These are phyloP conservation scores for Gliomastix tumulicola DNA, from an alignment of 2,329 filamentous ascomycete genomes.

Conservation along the genomic window DNA sequence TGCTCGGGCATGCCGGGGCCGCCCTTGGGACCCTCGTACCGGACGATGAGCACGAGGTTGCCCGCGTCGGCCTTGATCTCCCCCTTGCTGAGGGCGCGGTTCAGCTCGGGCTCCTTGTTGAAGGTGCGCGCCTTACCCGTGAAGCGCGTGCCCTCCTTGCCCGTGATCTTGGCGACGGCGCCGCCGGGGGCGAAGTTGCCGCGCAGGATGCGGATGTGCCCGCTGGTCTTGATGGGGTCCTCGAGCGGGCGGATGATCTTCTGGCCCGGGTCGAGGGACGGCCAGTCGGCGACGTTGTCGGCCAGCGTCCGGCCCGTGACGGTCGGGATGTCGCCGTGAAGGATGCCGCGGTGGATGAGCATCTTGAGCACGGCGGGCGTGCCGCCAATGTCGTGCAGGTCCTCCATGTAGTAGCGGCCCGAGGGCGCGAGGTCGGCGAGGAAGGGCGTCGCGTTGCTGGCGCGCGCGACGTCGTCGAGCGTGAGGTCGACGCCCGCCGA, in stretches of 20 bases:
- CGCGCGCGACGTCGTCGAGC: constrained; percentile 75
- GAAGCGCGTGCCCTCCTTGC: constrained; percentile 84
- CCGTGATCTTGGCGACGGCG: constrained; percentile 92
- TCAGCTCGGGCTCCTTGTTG: constrained; percentile 75
- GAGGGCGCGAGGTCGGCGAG: constrained; percentile 80
- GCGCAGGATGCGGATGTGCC: constrained; percentile 81
- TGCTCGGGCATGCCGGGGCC: constrained; percentile 95
- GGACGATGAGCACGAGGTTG: constrained; percentile 83
- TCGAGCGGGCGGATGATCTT: constrained; percentile 78
- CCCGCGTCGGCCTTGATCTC: constrained; percentile 49
- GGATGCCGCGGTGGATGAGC: constrained; percentile 65
- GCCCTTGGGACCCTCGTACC: constrained; percentile 90
- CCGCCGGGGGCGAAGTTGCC: constrained; percentile 86
- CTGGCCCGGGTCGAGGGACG: constrained; percentile 71
- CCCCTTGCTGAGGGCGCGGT: constrained; percentile 66
- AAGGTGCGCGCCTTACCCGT: constrained; percentile 77
- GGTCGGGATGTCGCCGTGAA: constrained; percentile 73
- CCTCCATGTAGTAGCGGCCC: constrained; percentile 81
- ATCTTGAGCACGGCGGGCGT: constrained; percentile 82
- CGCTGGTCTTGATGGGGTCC: constrained; percentile 69
- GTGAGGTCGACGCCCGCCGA: constrained; percentile 72
- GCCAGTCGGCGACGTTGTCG: constrained; percentile 72
- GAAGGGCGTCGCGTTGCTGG: constrained; percentile 77
- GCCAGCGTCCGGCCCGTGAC: constrained; percentile 79
- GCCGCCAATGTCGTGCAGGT: constrained; percentile 79